phyloP scores from a whole-genome alignment of 1,284 basidiomycete species.

The Trichosporon sp. region DNA sequence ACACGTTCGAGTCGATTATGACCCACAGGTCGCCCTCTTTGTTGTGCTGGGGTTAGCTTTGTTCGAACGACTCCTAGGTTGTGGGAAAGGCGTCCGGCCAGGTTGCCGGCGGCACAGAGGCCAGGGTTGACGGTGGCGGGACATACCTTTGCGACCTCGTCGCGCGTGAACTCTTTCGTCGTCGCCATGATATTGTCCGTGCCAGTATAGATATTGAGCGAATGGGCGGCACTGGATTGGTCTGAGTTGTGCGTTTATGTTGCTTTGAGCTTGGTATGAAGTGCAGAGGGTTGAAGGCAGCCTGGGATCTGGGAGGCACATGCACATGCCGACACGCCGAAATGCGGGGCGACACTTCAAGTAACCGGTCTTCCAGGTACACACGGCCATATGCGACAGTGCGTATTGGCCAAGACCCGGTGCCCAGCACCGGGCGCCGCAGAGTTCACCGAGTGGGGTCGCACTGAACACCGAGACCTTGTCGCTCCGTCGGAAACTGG shows the following conservation, averaged over 20 bases:
- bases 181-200: background rate
- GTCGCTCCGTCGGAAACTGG: background rate
- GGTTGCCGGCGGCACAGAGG: no score
- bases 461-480: background rate
- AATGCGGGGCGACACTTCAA: background rate
- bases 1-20: conserved; percentile 80
- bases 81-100: no score
- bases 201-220: no score
- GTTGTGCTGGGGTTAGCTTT: conserved; percentile 64
- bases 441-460: conserved; percentile 9
- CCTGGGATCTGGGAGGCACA: background rate
- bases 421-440: background rate
- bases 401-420: background rate
- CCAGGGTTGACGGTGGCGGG: background rate
- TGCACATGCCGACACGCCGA: conserved; percentile 13
- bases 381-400: conserved; percentile 9
- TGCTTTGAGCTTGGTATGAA: background rate
- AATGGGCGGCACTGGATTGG: no score
- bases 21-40: conserved; percentile 77
- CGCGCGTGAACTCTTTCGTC: conserved; percentile 35
- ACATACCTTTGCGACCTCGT: conserved; percentile 58
- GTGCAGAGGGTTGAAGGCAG: no score
- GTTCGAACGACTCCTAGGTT: no score
- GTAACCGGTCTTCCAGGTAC: background rate
- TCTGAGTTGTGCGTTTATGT: background rate